These are phyloP conservation scores for Lupinus albus DNA, from an alignment of 306 rosid species.

Conservation along the genomic window DNA sequence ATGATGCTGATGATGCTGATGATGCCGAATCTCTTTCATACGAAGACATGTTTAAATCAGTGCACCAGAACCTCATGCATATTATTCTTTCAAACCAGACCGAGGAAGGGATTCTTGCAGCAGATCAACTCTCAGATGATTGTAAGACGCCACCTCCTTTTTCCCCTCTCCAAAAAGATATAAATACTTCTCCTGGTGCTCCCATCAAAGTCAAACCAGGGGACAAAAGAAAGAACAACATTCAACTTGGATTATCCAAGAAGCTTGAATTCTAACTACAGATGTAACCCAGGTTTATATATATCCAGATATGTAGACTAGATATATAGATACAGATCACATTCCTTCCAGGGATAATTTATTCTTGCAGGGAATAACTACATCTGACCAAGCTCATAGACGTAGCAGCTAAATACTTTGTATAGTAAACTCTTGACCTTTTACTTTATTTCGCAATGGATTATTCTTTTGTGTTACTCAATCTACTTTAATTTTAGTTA, in stretches of 20 bases:
- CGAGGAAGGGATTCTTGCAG: conserved; percentile 48
- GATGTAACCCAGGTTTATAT: too few species aligned
- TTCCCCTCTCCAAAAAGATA: too few species aligned
- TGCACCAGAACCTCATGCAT: conserved; percentile 61
- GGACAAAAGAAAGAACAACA: conserved; percentile 12
- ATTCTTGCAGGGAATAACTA: conserved; percentile 26
- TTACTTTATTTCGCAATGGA: conserved; percentile 21
- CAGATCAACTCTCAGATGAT: too few species aligned
- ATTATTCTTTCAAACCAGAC: conserved; percentile 57
- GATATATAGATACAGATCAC: conserved; percentile 15
- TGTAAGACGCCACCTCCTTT: conserved; percentile 60
- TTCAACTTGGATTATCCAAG: conserved; percentile 59
- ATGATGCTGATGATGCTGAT: background rate
- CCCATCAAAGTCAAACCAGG: conserved; percentile 41
- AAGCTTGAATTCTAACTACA: conserved; percentile 68
- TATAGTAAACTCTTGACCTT: conserved; percentile 33
- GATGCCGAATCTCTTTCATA: conserved; percentile 55
- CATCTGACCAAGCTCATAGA: conserved; percentile 43
- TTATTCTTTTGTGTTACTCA: background rate
- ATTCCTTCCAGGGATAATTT: too few species aligned
- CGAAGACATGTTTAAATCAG: conserved; percentile 59
- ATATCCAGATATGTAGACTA: too few species aligned
- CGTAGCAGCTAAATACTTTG: conserved; percentile 39
- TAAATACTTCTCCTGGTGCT: conserved; percentile 63
- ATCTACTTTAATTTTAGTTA: too few species aligned